Evolutionary conservation across 352 stramenopile species (phyloP).

Genomic region (Saprolegnia diclina): DNA sequence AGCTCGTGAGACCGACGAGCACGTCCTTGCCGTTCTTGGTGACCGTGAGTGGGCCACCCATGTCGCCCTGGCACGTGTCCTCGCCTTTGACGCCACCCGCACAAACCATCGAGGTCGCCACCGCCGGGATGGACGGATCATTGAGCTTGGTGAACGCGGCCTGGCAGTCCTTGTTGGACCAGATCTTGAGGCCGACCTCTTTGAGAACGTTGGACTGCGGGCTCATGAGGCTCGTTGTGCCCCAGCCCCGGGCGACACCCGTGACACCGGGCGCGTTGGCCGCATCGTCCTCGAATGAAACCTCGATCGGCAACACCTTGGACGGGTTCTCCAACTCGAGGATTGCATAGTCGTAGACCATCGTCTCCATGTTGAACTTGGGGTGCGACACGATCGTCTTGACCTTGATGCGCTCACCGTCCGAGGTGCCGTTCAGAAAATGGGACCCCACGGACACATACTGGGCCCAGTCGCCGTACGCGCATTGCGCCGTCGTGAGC

Average conservation of each 20-base stretch:
- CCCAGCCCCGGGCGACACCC: not conserved
- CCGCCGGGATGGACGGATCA: slow-evolving; percentile 34
- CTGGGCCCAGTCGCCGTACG: slow-evolving; percentile 23
- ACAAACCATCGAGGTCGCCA: slow-evolving; percentile 33
- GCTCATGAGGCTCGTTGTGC: slow-evolving; percentile 8
- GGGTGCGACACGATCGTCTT: slow-evolving; percentile 32
- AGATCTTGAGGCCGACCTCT: slow-evolving; percentile 39
- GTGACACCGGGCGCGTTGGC: not conserved
- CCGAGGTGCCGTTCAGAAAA: slow-evolving; percentile 28
- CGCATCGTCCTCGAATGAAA: not conserved
- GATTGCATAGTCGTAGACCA: slow-evolving; percentile 34
- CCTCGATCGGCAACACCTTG: not conserved
- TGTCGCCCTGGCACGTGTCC: slow-evolving; percentile 36
- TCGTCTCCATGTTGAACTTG: slow-evolving; percentile 28
- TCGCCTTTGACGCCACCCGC: slow-evolving; percentile 30
- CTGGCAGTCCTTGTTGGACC: slow-evolving; percentile 40
- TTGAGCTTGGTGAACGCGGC: slow-evolving; percentile 19
- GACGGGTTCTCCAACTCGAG: slow-evolving; percentile 34
- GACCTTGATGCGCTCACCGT: slow-evolving; percentile 43
- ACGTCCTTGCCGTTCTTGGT: slow-evolving; percentile 32
- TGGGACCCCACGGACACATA: slow-evolving; percentile 35
- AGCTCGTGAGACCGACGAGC: slow-evolving; percentile 41
- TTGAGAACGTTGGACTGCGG: slow-evolving; percentile 33
- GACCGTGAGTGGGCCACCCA: slow-evolving; percentile 33
- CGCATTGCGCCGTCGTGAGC: slow-evolving; percentile 39